Evolutionary conservation across 2,329 filamentous ascomycete species (phyloP).

Genomic region (Fusarium sp.): DNA sequence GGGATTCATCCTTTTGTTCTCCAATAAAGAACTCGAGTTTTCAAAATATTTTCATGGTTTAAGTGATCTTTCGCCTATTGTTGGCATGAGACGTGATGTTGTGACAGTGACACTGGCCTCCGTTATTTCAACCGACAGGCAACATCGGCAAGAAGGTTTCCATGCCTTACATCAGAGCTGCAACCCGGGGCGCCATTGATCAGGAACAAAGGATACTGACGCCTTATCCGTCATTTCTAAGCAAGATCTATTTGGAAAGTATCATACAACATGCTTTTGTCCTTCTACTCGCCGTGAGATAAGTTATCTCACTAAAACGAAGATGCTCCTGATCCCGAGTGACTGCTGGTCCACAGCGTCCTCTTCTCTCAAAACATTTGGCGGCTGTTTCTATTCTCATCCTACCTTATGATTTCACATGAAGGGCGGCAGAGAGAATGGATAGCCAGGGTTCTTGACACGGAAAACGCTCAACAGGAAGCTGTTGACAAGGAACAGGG

Average conservation of each 20-base stretch:
- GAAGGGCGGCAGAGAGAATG: conserved; percentile 93
- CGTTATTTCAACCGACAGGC: neutral
- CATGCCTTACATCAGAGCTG: neutral
- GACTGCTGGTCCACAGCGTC: neutral
- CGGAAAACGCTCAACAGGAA: conserved; percentile 94
- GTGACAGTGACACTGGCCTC: neutral
- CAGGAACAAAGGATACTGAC: neutral
- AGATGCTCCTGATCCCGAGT: neutral
- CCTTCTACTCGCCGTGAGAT: neutral
- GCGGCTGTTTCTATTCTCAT: neutral
- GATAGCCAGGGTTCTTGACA: conserved; percentile 93
- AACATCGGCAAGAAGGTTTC: neutral
- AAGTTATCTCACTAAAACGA: neutral
- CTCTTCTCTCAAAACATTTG: neutral
- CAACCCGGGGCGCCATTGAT: neutral
- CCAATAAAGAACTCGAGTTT: conserved; percentile 49
- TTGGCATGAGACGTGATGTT: neutral
- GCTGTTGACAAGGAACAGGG: conserved; percentile 87
- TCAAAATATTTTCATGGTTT: conserved; percentile 24
- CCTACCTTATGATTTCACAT: conserved; percentile 53
- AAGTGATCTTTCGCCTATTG: neutral
- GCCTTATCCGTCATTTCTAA: neutral
- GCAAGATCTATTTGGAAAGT: conserved; percentile 4
- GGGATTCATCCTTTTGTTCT: conserved; percentile 52
- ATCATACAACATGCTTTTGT: conserved; percentile 13